These are phyloP conservation scores for Haplosporangium sp. DNA, from an alignment of 371 early-diverging fungal genomes.

Conservation along the genomic window DNA sequence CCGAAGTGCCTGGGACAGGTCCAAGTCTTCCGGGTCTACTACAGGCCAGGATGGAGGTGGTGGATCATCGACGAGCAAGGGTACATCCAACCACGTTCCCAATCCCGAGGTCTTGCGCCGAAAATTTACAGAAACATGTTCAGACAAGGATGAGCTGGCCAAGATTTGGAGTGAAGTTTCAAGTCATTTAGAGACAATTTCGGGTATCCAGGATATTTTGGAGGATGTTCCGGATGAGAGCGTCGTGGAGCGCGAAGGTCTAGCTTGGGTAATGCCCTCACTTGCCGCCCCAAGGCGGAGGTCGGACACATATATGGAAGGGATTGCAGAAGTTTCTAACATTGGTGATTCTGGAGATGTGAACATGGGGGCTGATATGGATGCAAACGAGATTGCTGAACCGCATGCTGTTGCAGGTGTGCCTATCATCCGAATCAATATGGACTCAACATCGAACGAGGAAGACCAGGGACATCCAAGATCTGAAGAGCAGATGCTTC, in stretches of 20 bases:
- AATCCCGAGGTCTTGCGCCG: conserved; percentile 35
- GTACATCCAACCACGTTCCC: conserved; percentile 37
- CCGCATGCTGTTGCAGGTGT: conserved; percentile 1
- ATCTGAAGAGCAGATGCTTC: not conserved
- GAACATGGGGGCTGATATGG: not conserved
- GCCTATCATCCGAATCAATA: conserved; percentile 50
- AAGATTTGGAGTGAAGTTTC: conserved; percentile 51
- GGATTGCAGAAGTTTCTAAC: not conserved
- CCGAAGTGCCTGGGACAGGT: conserved; percentile 45
- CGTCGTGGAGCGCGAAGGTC: conserved; percentile 43
- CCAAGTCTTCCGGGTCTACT: conserved; percentile 5
- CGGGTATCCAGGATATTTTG: conserved; percentile 54
- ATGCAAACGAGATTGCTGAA: not conserved
- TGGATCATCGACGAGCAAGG: conserved; percentile 26
- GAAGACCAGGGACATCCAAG: conserved; percentile 17
- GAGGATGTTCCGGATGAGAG: conserved; percentile 55
- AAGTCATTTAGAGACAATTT: conserved; percentile 44
- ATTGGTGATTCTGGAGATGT: not conserved
- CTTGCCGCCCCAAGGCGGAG: conserved; percentile 45
- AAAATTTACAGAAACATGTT: conserved; percentile 37
- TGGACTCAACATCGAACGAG: conserved; percentile 34
- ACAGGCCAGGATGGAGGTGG: conserved; percentile 34
- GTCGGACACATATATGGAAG: conserved; percentile 25
- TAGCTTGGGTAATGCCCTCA: conserved; percentile 44
- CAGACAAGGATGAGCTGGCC: conserved; percentile 37